Conservation (phyloP, 768 basidiomycete species). For the Kwoniella mangroviensis region DNA sequence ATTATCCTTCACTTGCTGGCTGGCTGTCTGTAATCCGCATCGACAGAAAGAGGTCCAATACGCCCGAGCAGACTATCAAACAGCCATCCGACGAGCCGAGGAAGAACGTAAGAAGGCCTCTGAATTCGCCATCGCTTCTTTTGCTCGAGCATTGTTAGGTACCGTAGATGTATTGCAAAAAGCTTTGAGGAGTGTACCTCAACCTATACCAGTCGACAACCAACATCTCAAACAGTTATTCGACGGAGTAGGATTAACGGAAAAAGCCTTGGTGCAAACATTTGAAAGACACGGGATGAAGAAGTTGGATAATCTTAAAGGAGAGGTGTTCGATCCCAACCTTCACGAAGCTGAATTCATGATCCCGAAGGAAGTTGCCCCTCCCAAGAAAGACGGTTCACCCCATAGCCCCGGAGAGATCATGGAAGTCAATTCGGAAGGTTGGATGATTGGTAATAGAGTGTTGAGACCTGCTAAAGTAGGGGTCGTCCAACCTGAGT, state of each 20-base stretch:
- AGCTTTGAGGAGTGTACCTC: slow-evolving; percentile 56
- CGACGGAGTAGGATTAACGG: slow-evolving; percentile 88
- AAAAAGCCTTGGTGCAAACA: slow-evolving; percentile 84
- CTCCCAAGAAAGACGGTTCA: slow-evolving; percentile 69
- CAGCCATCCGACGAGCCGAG: slow-evolving; percentile 87
- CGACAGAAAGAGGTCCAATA: slow-evolving; percentile 83
- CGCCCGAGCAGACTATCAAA: slow-evolving; percentile 92
- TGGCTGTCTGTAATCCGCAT: neutral
- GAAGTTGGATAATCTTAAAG: slow-evolving; percentile 80
- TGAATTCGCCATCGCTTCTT: slow-evolving; percentile 89
- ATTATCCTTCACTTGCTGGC: no score
- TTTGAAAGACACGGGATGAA: slow-evolving; percentile 90
- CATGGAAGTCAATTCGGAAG: slow-evolving; percentile 85
- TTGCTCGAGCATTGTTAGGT: slow-evolving; percentile 65
- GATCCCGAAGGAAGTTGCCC: slow-evolving; percentile 68
- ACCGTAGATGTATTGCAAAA: slow-evolving; percentile 69
- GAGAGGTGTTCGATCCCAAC: slow-evolving; percentile 94
- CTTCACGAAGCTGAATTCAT: slow-evolving; percentile 93
- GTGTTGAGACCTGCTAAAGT: slow-evolving; percentile 94
- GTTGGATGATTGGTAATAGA: slow-evolving; percentile 93
- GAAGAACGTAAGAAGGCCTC: slow-evolving; percentile 89
- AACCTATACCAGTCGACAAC: slow-evolving; percentile 52
- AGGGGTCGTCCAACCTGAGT: slow-evolving; percentile 75
- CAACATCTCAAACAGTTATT: slow-evolving; percentile 64
- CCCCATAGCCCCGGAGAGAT: slow-evolving; percentile 71